Conservation (phyloP, 495 filamentous ascomycete genomes). For the Penicillium antarcticum region DNA sequence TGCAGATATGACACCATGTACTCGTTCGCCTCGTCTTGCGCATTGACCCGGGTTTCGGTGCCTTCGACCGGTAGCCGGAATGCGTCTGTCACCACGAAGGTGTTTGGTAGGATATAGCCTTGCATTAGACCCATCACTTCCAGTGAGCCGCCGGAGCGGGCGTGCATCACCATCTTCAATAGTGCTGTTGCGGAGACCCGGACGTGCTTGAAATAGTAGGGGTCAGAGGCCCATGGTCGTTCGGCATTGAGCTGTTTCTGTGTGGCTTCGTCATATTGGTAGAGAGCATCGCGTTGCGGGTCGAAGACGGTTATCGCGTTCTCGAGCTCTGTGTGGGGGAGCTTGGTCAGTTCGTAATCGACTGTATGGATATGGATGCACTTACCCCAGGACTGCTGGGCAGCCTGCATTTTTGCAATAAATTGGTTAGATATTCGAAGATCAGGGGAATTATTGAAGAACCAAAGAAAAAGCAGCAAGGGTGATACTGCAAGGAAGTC, state of each 20-base stretch:
- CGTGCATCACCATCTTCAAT: conserved; percentile 99
- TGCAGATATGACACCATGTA: conserved; percentile 88
- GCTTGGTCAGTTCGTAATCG: conserved; percentile 8
- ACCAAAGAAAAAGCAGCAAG: not conserved
- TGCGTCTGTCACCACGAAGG: conserved; percentile 91
- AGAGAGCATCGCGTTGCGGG: conserved; percentile 83
- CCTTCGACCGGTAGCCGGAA: conserved; percentile 95
- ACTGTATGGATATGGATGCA: conserved; percentile 8
- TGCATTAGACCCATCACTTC: conserved; percentile 99
- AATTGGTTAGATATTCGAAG: not conserved
- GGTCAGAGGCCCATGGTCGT: conserved; percentile 80
- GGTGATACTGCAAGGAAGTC: conserved; percentile 14
- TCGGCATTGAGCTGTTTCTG: conserved; percentile 55
- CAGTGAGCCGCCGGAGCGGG: conserved; percentile 82
- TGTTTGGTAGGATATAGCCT: conserved; percentile 76
- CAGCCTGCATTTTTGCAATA: conserved; percentile 43
- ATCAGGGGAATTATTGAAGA: not conserved
- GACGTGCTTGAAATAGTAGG: conserved; percentile 86
- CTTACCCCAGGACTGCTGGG: conserved; percentile 61
- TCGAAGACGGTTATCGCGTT: conserved; percentile 83
- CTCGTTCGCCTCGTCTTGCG: conserved; percentile 90
- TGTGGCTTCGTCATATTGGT: conserved; percentile 66
- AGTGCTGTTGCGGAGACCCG: conserved; percentile 92
- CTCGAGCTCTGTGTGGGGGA: conserved; percentile 70
- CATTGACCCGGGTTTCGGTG: conserved; percentile 96